A percentile compares a stretch with the other conserved stretches of the same genome.
Conservation (phyloP, 2,329 filamentous ascomycete species). For the Nectriaceae sp. region DNA sequence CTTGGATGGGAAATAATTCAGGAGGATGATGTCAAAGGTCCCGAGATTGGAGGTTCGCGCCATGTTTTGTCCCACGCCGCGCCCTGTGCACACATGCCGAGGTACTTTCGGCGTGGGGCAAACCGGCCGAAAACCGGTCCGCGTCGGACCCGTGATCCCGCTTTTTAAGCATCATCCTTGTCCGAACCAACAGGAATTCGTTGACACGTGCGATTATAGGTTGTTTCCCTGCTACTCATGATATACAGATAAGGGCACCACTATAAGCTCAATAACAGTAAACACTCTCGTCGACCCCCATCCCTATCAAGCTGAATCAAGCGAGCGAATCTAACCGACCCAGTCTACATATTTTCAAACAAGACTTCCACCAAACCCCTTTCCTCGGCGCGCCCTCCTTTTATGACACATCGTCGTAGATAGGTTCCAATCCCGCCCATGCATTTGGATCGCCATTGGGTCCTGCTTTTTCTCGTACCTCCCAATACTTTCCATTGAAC, state of each 20-base stretch:
- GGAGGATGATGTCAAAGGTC: too few species aligned
- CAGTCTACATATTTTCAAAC: constrained; percentile 8
- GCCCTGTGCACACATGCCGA: constrained; percentile 19
- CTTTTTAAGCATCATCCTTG: not conserved
- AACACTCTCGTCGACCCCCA: too few species aligned
- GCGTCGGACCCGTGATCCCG: not conserved
- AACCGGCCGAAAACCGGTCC: constrained; percentile 1
- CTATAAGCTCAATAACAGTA: too few species aligned
- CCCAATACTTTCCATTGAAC: constrained; percentile 89
- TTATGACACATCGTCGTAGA: constrained; percentile 54
- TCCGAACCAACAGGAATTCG: too few species aligned
- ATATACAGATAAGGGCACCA: too few species aligned
- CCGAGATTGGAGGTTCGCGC: too few species aligned
- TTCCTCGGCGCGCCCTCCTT: constrained; percentile 1
- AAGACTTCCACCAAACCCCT: too few species aligned
- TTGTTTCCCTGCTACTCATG: too few species aligned
- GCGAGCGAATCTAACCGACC: constrained; percentile 6
- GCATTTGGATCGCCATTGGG: constrained; percentile 54
- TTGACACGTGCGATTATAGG: too few species aligned
- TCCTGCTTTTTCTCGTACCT: constrained; percentile 66
- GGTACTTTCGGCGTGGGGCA: constrained; percentile 11
- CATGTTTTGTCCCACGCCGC: too few species aligned
- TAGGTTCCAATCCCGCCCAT: constrained; percentile 76
- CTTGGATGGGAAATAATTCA: too few species aligned
- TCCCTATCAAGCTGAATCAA: too few species aligned